Evolutionary conservation across 2,329 filamentous ascomycete genomes (phyloP).

Genomic region (Coniochaeta sp.): DNA sequence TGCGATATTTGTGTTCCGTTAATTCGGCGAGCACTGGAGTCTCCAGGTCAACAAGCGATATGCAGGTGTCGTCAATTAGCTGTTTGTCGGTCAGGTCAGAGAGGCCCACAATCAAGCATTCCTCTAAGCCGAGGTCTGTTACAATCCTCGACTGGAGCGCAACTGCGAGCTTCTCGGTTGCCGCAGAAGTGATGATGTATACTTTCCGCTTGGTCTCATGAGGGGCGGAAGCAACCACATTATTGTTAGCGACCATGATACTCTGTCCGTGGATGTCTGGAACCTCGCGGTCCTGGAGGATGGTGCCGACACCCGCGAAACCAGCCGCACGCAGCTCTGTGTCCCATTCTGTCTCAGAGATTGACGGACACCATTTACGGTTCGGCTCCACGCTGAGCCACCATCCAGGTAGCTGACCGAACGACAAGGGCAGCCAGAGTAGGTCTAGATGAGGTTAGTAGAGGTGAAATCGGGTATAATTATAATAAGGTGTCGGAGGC

Average conservation of each 20-base stretch:
- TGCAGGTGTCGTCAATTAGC: neutral
- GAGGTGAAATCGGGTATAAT: neutral
- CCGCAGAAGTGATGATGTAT: neutral
- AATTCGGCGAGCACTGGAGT: neutral
- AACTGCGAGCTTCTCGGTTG: neutral
- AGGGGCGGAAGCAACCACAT: neutral
- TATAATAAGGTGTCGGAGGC: neutral
- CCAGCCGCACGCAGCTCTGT: conserved; percentile 16
- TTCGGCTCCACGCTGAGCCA: conserved; percentile 21
- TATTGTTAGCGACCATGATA: neutral
- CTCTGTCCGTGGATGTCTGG: neutral
- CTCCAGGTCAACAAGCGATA: neutral
- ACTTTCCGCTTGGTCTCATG: neutral
- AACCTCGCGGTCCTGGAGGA: conserved; percentile 6
- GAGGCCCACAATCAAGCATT: neutral
- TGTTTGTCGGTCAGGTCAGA: neutral
- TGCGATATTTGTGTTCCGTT: neutral
- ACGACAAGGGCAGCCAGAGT: neutral
- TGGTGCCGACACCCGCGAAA: conserved; percentile 16
- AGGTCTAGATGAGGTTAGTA: neutral
- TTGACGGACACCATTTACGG: conserved; percentile 16
- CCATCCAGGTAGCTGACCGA: conserved; percentile 20
- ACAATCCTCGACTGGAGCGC: neutral
- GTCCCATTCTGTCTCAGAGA: conserved; percentile 16
- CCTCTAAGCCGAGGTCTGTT: neutral